Percentiles rank a stretch among this genome's conserved stretches.
These are phyloP conservation scores for Candida xiaguanensis DNA, from an alignment of 805 yeast species.

Conservation along the genomic window DNA sequence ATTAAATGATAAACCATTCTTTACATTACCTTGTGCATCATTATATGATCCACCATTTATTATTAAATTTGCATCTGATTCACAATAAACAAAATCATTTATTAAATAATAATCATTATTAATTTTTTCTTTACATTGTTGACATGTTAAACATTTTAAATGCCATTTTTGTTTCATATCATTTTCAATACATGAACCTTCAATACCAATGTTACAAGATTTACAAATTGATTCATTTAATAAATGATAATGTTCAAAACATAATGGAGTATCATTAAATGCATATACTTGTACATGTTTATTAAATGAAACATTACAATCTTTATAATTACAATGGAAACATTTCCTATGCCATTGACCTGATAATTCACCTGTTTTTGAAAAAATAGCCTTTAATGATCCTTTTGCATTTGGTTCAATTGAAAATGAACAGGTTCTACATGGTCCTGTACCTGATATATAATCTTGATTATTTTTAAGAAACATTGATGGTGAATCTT, in stretches of 20 bases:
- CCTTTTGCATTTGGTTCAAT: conserved; percentile 43
- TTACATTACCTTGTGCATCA: conserved; percentile 17
- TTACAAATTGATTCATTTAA: conserved; percentile 73
- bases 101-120: conserved; percentile 52
- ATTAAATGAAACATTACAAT: conserved; percentile 56
- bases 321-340: conserved; percentile 58
- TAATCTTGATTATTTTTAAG: conserved; percentile 12
- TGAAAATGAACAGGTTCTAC: conserved; percentile 65
- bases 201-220: conserved; percentile 71
- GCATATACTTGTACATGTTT: conserved; percentile 72
- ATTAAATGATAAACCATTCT: conserved; percentile 19
- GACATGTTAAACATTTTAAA: conserved; percentile 65
- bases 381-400: conserved; percentile 61
- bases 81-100: conserved; percentile 50
- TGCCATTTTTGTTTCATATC: conserved; percentile 74
- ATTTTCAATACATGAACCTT: conserved; percentile 85
- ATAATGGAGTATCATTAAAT: conserved; percentile 73
- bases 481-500: conserved; percentile 10
- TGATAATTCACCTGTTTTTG: conserved; percentile 77
- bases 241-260: conserved; percentile 72
- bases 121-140: conserved; percentile 51
- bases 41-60: conserved; percentile 22
- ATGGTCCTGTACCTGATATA: conserved; percentile 73
- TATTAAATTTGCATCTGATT: conserved; percentile 34
- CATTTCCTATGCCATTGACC: conserved; percentile 96